phyloP scores from a whole-genome alignment of 2,329 filamentous ascomycete species.

The Pseudocercospora fuligena region DNA sequence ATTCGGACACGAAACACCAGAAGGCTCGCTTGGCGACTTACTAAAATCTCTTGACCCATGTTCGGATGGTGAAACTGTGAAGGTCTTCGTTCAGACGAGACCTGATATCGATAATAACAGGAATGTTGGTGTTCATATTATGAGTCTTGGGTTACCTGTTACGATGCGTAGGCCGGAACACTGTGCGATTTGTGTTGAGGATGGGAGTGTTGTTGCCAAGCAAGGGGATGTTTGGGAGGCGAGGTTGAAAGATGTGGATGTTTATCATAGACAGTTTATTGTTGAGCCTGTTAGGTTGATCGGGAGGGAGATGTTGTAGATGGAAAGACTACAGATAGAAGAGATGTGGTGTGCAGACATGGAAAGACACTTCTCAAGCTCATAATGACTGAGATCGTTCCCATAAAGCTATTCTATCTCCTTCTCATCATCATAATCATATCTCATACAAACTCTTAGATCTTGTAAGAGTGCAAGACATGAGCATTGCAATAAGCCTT shows the following conservation, averaged over 20 bases:
- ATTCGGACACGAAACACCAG: slow-evolving; percentile 51
- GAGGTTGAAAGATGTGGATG: slow-evolving; percentile 44
- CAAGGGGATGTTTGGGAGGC: slow-evolving; percentile 55
- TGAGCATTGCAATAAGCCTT: slow-evolving; percentile 55
- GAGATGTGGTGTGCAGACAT: neutral
- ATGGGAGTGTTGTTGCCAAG: slow-evolving; percentile 28
- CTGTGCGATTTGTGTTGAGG: neutral
- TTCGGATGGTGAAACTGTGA: slow-evolving; percentile 17
- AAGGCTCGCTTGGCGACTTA: neutral
- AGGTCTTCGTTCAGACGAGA: slow-evolving; percentile 3
- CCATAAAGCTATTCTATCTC: too few relatives aligned
- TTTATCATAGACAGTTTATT: slow-evolving; percentile 40
- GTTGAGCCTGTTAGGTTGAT: slow-evolving; percentile 47
- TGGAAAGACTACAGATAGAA: neutral
- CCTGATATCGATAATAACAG: neutral
- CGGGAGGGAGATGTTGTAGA: slow-evolving; percentile 25
- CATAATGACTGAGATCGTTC: too few relatives aligned
- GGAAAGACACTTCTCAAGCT: too few relatives aligned
- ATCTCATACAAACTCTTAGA: neutral
- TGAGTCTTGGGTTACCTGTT: slow-evolving; percentile 31
- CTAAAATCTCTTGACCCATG: neutral
- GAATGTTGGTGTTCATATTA: slow-evolving; percentile 4
- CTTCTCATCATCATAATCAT: too few relatives aligned
- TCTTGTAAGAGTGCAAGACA: slow-evolving; percentile 54
- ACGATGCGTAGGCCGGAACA: slow-evolving; percentile 28